Evolutionary conservation across 345 rosid genomes (phyloP), one percentile per base, ranked within the genome.

Genomic region (Camelina neglecta): DNA sequence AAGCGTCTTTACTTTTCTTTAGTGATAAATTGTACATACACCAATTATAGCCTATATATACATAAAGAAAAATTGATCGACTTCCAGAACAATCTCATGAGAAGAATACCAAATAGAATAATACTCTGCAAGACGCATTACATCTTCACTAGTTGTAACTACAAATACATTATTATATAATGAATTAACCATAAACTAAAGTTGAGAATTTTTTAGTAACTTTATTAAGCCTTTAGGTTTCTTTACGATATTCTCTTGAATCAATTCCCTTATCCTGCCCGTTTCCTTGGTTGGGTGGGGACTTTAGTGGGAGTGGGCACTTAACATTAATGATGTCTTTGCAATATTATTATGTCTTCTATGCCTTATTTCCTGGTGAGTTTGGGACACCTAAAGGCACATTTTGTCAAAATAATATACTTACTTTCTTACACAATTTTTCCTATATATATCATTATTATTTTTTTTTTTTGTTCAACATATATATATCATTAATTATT

Each of bases 211-310:
- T 38, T 21, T 41, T 8, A 18, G 67, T 18, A 71, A 64, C 76
- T 71, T 71, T 70, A 33, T 71, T 70, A 33, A 65, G 67, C 76
- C 76, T 77, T 77, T 77, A 71, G 21, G 67, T 56, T 77, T 65
- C 80, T 77, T 77, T 77, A 47, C 39, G 2, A 71, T 71, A 71
- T 77, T 65, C 72, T 26, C 20, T 20, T 63, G 76, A 77, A 77
- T 77, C 35, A 48, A 77, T 77, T 71, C 80, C 76, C 31, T 77
- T 71, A 26, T 36, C 70, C 42, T 60, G 47, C 65, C 67, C 38
- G 18, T 35, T 45, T 64, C 54, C 20, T 64, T 64, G 62, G 61
- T 71, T 55, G 67, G 67, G 65, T 39, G 50, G 72, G 61, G 23
- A 35, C 80, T 65, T 71, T 77, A 57, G 31, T 20, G 62, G 31